Base-by-base conservation (phyloP, 2,329 filamentous ascomycete species). In the Fusarium multiceps region DNA sequence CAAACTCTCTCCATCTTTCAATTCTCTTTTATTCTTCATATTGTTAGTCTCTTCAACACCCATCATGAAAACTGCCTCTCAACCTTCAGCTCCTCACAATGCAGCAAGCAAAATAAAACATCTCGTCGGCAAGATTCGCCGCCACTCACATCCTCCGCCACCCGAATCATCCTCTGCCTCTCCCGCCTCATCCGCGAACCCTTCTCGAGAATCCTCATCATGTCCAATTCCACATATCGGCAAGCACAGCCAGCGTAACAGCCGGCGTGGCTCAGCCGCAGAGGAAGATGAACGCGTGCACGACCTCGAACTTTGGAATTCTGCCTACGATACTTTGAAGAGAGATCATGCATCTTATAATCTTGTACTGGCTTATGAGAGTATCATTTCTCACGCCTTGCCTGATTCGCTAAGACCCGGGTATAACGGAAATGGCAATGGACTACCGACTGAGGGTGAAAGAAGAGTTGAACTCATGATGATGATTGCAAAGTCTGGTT, bases 301-400 rank as follows among this genome's bases (percentile, higher is more conserved):
- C 21, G 68, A 73, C 21, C 63, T 78, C 40, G 71, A 74, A 23
- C 69, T 80, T 16, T 81, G 79, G 79, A 79, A 78, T 48, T 56
- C 74, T 18, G 79, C 78, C 7, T 81, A 81, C 54, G 76, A 80
- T 49, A 51, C 66, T 2, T 71, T 81, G 16, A 74, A 78, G 30
- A 73, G 77, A 47, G 74, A 76, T 13, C 66, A 72, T 14, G 68
- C 70, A 30, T 77, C 77, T 14, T 58, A 74, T 9, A 75, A 73
- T 10, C 75, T 81, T 12, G 78, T 80, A 5, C 62, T 76, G 13
- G 76, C 78, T 5, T 81, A 81, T 65, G 79, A 81, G 61, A 74
- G 69, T 54, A 80, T 81, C 48, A 70, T 81, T 46, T 72, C 76
- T 4, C 76, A 80, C 37, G 77, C 78, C 51, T 66, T 81, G 14